Evolutionary conservation across 139 green algal genomes (phyloP), one percentile per base, ranked within the genome.

Genomic region (Chlamydomonas urium): DNA sequence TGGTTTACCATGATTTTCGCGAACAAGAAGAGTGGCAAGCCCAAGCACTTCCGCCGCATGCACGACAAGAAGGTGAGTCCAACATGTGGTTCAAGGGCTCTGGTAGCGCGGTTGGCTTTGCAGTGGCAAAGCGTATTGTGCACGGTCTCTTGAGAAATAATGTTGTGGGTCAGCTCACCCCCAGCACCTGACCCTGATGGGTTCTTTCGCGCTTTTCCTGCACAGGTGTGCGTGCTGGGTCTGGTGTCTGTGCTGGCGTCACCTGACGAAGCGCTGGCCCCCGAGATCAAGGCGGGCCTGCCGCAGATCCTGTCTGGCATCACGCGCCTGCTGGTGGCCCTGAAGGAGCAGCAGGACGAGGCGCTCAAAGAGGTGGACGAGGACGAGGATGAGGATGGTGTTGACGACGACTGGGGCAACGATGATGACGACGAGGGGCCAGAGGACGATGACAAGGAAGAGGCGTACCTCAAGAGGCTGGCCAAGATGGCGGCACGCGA

Each of bases 11-110:
- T 88, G 81, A 87, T 94, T 47, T 86, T 89, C 48, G 77, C 71
- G 0, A 59, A 24, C n/a, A 66, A 77, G 61, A 37, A 74, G 48
- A 68, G 59, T 23, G 58, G 57, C 17, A 91, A 87, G 77, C 72
- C 81, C 3, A 79, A 79, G 62, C 87, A 94, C 76, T 94, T 95
- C 72, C 66, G 67, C 26, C 72, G 71, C 4, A 79, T 83, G 74
- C 79, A 87, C 8, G 83, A 92, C 71, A 96, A 94, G 84, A 95
- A 95, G 86, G 74, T 86, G 47, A 19, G 65, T n/a, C n/a, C 63
- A 58, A 38, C 24, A n/a, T 26, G 24, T 59, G 4, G 8, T 23
- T 33, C n/a, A 70, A 23, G 38, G 6, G 3, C 58, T 32, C 28
- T 26, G 5, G 28, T 24, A 42, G 28, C 23, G 28, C 26, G 37